phyloP scores from a whole-genome alignment of 2,329 filamentous ascomycete species.

The Neofusicoccum laricinum region DNA sequence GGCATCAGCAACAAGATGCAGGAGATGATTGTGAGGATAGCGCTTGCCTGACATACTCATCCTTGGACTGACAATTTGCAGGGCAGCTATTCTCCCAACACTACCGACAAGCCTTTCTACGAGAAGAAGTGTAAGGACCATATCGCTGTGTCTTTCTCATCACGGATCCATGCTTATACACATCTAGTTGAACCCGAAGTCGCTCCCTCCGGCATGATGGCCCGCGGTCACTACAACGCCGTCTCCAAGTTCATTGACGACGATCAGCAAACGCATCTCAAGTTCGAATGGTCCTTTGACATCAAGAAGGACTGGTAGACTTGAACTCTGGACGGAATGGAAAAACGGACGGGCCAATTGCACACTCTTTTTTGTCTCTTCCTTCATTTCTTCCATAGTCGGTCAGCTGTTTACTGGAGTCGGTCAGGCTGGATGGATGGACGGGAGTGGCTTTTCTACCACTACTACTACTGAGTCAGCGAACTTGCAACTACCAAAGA shows the following conservation, averaged over 20 bases:
- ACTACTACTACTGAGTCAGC: slow-evolving; percentile 7
- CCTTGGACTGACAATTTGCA: slow-evolving; percentile 35
- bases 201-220: slow-evolving; percentile 86
- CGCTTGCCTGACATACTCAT: neutral
- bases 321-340: neutral
- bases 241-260: slow-evolving; percentile 91
- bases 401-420: neutral
- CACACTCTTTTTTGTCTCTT: slow-evolving; percentile 5
- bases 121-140: slow-evolving; percentile 79
- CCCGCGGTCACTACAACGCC: slow-evolving; percentile 86
- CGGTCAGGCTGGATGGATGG: neutral
- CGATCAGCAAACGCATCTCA: slow-evolving; percentile 83
- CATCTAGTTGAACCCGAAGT: slow-evolving; percentile 79
- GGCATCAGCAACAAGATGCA: slow-evolving; percentile 87
- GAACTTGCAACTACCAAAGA: slow-evolving; percentile 2
- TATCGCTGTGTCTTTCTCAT: neutral
- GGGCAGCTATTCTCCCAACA: slow-evolving; percentile 93
- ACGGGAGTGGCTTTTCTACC: neutral
- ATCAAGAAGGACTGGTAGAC: slow-evolving; percentile 92
- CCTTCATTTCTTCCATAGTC: neutral
- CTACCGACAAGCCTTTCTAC: slow-evolving; percentile 79
- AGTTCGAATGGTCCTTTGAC: slow-evolving; percentile 95
- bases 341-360: neutral
- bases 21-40: slow-evolving; percentile 79
- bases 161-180: slow-evolving; percentile 7